Base-by-base conservation (phyloP, 2,329 filamentous ascomycete species). In the Metarhizium anisopliae region DNA sequence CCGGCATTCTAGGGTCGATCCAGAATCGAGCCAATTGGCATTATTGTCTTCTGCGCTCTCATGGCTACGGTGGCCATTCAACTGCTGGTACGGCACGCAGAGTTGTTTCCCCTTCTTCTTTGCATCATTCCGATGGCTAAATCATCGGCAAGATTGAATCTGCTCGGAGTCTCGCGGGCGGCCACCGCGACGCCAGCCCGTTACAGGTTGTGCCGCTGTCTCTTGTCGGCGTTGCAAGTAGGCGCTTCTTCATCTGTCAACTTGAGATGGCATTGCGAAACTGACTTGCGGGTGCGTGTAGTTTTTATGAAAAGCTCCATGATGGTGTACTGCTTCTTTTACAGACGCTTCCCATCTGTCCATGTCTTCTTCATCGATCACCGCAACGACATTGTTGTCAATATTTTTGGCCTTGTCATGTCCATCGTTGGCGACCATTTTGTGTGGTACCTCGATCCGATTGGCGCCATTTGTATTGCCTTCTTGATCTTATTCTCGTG, bases 51-150 rank as follows among this genome's bases (percentile, higher is more conserved):
- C 67, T 84, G 82, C 59, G 81, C 82, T 47, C 71, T 86, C 57
- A 85, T 86, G 81, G 84, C 83, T 2, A 85, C 82, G 0, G 82
- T 85, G 3, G 81, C 83, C 51, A 80, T 85, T 32, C 79, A 85
- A 62, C 71, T 86, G 32, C 77, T 83, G 51, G 78, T 80, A 67
- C 32, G 32, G 32, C 10, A 11, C 7, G 10, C 32, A 11, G 5
- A 35, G 32, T 5, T 35, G 6, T 35, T 8, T 35, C 32, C 10
- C 32, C 32, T 11, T 35, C 32, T 35, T 3, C 32, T 7, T 11
- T 7, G 32, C 32, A 35, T 35, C 4, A 35, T 35, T 7, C 10
- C 6, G 32, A 7, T 11, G 32, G 32, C 32, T 35, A 11, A 25
- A 35, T 11, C 32, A 6, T 35, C 32, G 32, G 10, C 32, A 35